Evolutionary conservation across 116 monocot species (phyloP).

Genomic region (Iris pallida): DNA sequence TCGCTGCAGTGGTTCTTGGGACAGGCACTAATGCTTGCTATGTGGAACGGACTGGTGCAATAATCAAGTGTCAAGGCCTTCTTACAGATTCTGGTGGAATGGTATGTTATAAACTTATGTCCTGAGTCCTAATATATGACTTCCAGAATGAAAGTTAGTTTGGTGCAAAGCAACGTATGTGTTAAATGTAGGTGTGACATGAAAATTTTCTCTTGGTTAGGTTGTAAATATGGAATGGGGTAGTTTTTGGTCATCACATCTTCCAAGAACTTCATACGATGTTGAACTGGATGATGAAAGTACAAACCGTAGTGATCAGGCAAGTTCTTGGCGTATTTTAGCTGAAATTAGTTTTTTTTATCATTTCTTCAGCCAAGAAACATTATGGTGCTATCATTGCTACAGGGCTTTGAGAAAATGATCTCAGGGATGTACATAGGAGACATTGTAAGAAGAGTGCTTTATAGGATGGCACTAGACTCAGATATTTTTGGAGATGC

Average conservation of each 20-base stretch:
- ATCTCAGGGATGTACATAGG: constrained; percentile 97
- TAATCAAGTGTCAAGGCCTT: constrained; percentile 93
- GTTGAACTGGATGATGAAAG: constrained; percentile 71
- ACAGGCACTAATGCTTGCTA: constrained; percentile 97
- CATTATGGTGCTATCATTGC: constrained; percentile 2
- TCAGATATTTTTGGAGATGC: constrained; percentile 74
- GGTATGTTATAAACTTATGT: constrained; percentile 31
- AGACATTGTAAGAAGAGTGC: constrained; percentile 82
- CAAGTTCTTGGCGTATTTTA: constrained; percentile 9
- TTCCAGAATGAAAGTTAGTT: background rate
- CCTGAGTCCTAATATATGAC: background rate
- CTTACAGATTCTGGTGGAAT: constrained; percentile 85
- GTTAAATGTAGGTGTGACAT: background rate
- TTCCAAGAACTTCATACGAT: constrained; percentile 93
- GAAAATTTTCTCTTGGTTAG: constrained; percentile 30
- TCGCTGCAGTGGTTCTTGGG: constrained; percentile 88
- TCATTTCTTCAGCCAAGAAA: background rate
- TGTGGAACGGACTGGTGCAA: constrained; percentile 80
- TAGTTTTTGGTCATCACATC: constrained; percentile 95
- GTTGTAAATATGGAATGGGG: constrained; percentile 99
- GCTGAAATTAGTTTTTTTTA: constrained; percentile 4
- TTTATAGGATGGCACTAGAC: constrained; percentile 61
- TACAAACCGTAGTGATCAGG: constrained; percentile 80
- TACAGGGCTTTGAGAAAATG: constrained; percentile 97
- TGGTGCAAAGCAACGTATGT: background rate